Base-by-base conservation (phyloP, 371 early-diverging fungal species). In the Apophysomyces sp. region DNA sequence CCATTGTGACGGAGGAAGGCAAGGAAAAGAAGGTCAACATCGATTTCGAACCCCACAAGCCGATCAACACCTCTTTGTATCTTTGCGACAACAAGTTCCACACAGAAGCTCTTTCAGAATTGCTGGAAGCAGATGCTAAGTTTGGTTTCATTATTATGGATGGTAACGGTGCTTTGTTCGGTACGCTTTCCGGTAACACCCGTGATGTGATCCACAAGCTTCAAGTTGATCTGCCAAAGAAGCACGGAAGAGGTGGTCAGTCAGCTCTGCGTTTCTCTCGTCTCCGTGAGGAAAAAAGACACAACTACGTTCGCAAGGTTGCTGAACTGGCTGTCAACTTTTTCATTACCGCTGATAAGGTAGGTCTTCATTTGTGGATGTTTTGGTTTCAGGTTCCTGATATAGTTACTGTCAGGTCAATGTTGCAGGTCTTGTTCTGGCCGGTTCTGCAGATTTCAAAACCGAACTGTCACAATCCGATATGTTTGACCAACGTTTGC, bases 171-270 rank as follows among this genome's bases (percentile, higher is more conserved):
- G 81, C 95, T 8, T 77, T 99, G 28, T 99, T 96, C 72, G 98
- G 98, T 34, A 90, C 93, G 15, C 82, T 99, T 36, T 85, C 93
- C 55, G 99, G 99, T 27, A 98, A 95, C 82, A 92, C 90, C 13
- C 92, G 98, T 59, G 95, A 96, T 57, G 87, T 99, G 54, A 76
- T 98, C 61, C 95, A 97, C 81, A 91, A 92, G 73, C 84, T 99
- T 60, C 74, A 86, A 15, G 98, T 98, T 44, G 99, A 98, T 67
- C 74, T 99, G 68, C 99, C 99, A 60, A 98, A 98, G 86, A 98
- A 99, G 92, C 99, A 99, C 88, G 98, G 95, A 51, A 91, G 98
- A 76, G 99, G 99, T 81, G 99, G 99, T 85, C 99, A 99, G 85
- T 96, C 97, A 11, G 97, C 98, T 15, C 89, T 97, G 58, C 95